These are phyloP conservation scores for Kwoniella dendrophila DNA, from an alignment of 768 basidiomycete genomes.

Conservation along the genomic window DNA sequence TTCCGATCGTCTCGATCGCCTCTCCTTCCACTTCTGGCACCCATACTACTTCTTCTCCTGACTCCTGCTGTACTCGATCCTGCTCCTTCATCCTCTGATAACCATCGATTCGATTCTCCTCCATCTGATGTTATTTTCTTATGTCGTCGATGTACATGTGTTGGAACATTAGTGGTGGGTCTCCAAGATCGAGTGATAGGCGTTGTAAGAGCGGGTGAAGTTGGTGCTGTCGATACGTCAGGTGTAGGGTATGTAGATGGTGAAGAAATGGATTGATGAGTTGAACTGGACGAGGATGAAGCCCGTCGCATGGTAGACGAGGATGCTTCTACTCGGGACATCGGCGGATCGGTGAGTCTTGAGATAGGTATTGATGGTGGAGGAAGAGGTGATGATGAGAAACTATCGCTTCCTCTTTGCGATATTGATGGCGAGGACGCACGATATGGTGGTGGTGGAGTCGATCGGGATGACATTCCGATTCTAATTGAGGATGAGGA, in stretches of 20 bases:
- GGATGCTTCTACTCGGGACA: too few relatives aligned
- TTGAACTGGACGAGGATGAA: slow-evolving; percentile 10
- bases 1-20: slow-evolving; percentile 16
- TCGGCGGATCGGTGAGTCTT: too few relatives aligned
- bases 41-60: slow-evolving; percentile 20
- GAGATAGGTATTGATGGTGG: neutral
- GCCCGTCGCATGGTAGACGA: slow-evolving; percentile 2
- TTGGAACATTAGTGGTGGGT: slow-evolving; percentile 25
- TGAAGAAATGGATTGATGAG: neutral
- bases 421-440: neutral
- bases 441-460: slow-evolving; percentile 22
- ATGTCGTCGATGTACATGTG: slow-evolving; percentile 9
- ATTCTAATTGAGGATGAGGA: neutral
- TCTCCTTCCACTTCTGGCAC: slow-evolving; percentile 5
- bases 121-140: slow-evolving; percentile 10
- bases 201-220: slow-evolving; percentile 11
- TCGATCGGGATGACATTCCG: slow-evolving; percentile 15
- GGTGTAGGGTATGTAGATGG: slow-evolving; percentile 13
- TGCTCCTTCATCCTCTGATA: slow-evolving; percentile 52
- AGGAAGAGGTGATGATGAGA: too few relatives aligned
- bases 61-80: slow-evolving; percentile 18
- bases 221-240: slow-evolving; percentile 22
- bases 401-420: neutral
- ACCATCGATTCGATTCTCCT: slow-evolving; percentile 44
- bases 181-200: slow-evolving; percentile 17